These are phyloP conservation scores for Byssochlamys sp. DNA, from an alignment of 2,329 filamentous ascomycete genomes.

Conservation along the genomic window DNA sequence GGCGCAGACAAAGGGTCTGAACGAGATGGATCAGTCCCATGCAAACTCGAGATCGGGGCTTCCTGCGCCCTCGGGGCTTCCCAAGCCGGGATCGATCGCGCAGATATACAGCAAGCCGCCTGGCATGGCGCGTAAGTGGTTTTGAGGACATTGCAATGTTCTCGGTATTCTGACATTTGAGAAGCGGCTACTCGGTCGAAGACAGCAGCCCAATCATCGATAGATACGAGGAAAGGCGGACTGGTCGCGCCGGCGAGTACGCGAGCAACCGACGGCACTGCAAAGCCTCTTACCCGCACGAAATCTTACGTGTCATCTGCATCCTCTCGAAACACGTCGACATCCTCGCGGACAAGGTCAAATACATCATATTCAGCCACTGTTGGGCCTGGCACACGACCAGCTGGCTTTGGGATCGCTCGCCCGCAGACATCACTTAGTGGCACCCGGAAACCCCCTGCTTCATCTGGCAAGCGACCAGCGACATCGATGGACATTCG, in stretches of 20 bases:
- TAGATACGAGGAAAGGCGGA: constrained; percentile 27
- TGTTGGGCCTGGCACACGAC: constrained; percentile 45
- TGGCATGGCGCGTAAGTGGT: constrained; percentile 30
- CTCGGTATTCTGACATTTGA: constrained; percentile 16
- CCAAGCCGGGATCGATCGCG: constrained; percentile 32
- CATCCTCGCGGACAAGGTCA: constrained; percentile 35
- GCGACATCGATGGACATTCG: constrained; percentile 35
- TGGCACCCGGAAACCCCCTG: constrained; percentile 41
- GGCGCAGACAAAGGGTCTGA: constrained; percentile 24
- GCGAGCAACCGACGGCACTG: constrained; percentile 29
- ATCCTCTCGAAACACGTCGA: constrained; percentile 30
- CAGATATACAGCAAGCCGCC: constrained; percentile 45
- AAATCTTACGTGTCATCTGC: constrained; percentile 29
- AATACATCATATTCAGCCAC: constrained; percentile 49
- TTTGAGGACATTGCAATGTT: constrained; percentile 10
- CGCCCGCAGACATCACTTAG: constrained; percentile 47
- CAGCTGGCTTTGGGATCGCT: constrained; percentile 32
- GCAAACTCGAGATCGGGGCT: constrained; percentile 40
- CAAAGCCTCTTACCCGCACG: constrained; percentile 32
- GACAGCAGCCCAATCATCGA: constrained; percentile 42
- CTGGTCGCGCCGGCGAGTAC: constrained; percentile 9
- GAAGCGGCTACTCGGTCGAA: constrained; percentile 39
- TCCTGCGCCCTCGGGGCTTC: constrained; percentile 28
- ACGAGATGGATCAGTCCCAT: constrained; percentile 43
- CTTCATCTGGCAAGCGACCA: constrained; percentile 32